These are phyloP conservation scores for Pseudozyma sp. DNA, from an alignment of 1,284 basidiomycete species.

Conservation along the genomic window DNA sequence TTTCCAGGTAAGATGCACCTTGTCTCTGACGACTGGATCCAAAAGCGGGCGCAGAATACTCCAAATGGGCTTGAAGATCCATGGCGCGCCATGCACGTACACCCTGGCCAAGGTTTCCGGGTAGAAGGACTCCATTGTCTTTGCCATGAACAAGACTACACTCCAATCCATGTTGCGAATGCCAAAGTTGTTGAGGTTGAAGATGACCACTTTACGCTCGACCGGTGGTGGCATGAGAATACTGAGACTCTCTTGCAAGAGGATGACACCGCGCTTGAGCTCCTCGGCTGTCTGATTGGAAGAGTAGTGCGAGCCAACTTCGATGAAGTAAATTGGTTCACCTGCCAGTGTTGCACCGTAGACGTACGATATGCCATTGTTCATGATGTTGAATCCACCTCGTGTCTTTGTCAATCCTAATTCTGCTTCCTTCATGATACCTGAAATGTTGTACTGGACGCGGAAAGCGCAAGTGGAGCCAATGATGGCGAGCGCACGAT, in stretches of 20 bases:
- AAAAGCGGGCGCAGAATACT: slow-evolving; percentile 59
- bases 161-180: slow-evolving; percentile 65
- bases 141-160: slow-evolving; percentile 66
- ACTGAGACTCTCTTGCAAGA: slow-evolving; percentile 53
- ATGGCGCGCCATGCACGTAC: slow-evolving; percentile 63
- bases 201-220: slow-evolving; percentile 63
- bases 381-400: slow-evolving; percentile 60
- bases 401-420: slow-evolving; percentile 49
- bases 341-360: slow-evolving; percentile 53
- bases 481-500: slow-evolving; percentile 58
- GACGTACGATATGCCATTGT: slow-evolving; percentile 61
- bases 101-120: slow-evolving; percentile 61
- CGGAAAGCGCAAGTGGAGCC: slow-evolving; percentile 54
- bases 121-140: slow-evolving; percentile 64
- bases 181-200: slow-evolving; percentile 65
- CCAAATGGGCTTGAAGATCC: slow-evolving; percentile 67
- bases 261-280: slow-evolving; percentile 59
- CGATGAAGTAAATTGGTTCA: slow-evolving; percentile 63
- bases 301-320: slow-evolving; percentile 62
- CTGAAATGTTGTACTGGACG: slow-evolving; percentile 52
- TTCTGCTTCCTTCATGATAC: slow-evolving; percentile 54
- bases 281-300: slow-evolving; percentile 63
- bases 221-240: slow-evolving; percentile 63
- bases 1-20: slow-evolving; percentile 58
- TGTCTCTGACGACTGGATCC: slow-evolving; percentile 65